Conservation (phyloP, 495 filamentous ascomycete species). For the Tetracladium setigerum region DNA sequence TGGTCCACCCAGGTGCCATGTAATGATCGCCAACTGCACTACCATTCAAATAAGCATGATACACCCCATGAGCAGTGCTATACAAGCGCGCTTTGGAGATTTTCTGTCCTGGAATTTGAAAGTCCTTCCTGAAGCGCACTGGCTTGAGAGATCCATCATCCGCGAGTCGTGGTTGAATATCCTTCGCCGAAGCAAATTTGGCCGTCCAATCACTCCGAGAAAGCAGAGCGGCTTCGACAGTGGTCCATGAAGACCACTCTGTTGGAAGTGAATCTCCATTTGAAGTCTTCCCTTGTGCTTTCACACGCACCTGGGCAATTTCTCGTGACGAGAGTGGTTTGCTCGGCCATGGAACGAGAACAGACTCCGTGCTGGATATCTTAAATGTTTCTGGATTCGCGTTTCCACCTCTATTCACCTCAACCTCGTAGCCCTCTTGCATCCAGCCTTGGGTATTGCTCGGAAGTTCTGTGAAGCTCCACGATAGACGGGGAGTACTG, state of each 20-base stretch:
- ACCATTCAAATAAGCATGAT: slow-evolving; percentile 43
- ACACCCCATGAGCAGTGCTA: slow-evolving; percentile 43
- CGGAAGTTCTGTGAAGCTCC: slow-evolving; percentile 21
- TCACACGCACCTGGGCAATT: slow-evolving; percentile 30
- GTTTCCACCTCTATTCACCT: slow-evolving; percentile 14
- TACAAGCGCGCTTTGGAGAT: slow-evolving; percentile 36
- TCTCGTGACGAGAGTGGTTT: slow-evolving; percentile 32
- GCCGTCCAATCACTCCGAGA: slow-evolving; percentile 29
- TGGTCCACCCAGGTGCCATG: slow-evolving; percentile 48
- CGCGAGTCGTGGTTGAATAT: not conserved
- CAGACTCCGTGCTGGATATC: slow-evolving; percentile 20
- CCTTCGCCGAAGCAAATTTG: slow-evolving; percentile 22
- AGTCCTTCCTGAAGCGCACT: slow-evolving; percentile 9
- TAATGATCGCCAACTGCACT: slow-evolving; percentile 34
- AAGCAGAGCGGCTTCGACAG: slow-evolving; percentile 31
- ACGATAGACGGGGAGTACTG: slow-evolving; percentile 28
- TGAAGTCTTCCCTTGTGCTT: not conserved
- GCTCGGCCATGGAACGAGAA: slow-evolving; percentile 41
- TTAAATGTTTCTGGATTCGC: slow-evolving; percentile 24
- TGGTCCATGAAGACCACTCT: not conserved
- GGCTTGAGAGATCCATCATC: slow-evolving; percentile 18
- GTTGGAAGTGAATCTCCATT: not conserved
- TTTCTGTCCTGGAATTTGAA: slow-evolving; percentile 1
- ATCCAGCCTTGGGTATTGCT: slow-evolving; percentile 15
- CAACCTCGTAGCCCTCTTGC: not conserved